Evolutionary conservation across 495 filamentous ascomycete species (phyloP), one percentile per base, ranked within the genome.

Genomic region (Acidiella bohemica): DNA sequence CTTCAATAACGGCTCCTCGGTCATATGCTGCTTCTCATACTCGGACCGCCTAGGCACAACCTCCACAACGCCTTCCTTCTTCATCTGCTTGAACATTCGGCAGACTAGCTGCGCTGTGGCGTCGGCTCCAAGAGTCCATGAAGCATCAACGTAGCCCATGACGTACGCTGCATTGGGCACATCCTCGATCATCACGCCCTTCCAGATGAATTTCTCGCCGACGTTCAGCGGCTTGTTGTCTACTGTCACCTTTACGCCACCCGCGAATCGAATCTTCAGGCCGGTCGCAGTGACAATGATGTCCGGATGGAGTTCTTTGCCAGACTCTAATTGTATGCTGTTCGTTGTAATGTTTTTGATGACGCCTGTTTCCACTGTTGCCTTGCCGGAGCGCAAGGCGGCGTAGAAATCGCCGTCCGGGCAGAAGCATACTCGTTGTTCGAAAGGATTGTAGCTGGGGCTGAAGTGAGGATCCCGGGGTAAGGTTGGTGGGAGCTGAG

Each of bases 271-370:
- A 29, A 83, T 51, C 30, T 67, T 66, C 1, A 90, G 61, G 1
- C 81, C 81, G 0, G 82, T 90, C 0, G 81, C 81, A 0, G 79
- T 81, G 44, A 86, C 58, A 53, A 87, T 80, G 49, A 81, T 73
- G 58, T 87, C 80, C 0, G 77, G 72, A 1, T 73, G 63, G 3
- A 86, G 51, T 0, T 53, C 55, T 32, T 70, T 63, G 13, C 76
- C 80, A 8, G 34, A 49, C 0, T 67, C 68, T 16, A 83, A 67
- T 13, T 56, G 45, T 41, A 88, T 75, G 1, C 72, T 68, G 10
- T 67, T 63, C 16, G 61, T 55, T 0, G 71, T 77, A 7, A 88
- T 72, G 0, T 62, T 65, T n/a, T 71, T 61, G 57, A 88, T 82
- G 11, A 59, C 67, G 27, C 75, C 80, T 0, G 81, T 88, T 4